Base-by-base conservation (phyloP, 2,329 filamentous ascomycete genomes). In the Arthroderma sp. region DNA sequence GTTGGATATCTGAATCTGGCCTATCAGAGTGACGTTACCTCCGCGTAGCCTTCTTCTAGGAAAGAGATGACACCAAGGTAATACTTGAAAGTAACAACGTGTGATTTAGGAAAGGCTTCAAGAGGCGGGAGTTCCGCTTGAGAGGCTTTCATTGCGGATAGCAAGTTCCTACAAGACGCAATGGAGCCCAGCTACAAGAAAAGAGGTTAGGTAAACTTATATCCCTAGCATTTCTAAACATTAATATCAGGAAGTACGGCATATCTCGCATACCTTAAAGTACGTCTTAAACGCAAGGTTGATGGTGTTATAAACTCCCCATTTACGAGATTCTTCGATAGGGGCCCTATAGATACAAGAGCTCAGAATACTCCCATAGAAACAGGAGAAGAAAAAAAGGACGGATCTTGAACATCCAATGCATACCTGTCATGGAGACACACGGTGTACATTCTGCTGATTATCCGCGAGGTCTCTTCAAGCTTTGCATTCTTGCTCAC, bases 271-370 rank as follows among this genome's bases (percentile, higher is more conserved):
- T 70, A 78, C 79, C 73, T 88, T 94, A 77, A 98, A 98, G 71
- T 97, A 96, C 1, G 91, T 97, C 74, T 97, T 97, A 81, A 98
- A 98, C 13, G 96, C 78, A 6, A 98, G 80, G 68, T 95, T 97
- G 67, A 91, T 89, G 63, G 91, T 85, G 70, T 90, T 91, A 75
- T 98, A 98, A 52, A 95, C 87, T 5, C 89, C 94, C 93, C 93
- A 98, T 81, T 97, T 98, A 56, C 93, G 84, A 7, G 91, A 96
- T 66, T 95, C 87, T 66, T 90, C 84, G 47, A 96, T 76, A 13
- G 87, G 84, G 60, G 87, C 87, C 71, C 88, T 91, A 57, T 63
- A 51, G 61, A 68, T 60, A 67, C 64, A 63, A 61, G 47, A 58
- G 31, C 55, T 60, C 55, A 60, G 58, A 57, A 56, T 19, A 11